Conservation (phyloP, 169 alveolate species). For the Sarcocystis neurona region DNA sequence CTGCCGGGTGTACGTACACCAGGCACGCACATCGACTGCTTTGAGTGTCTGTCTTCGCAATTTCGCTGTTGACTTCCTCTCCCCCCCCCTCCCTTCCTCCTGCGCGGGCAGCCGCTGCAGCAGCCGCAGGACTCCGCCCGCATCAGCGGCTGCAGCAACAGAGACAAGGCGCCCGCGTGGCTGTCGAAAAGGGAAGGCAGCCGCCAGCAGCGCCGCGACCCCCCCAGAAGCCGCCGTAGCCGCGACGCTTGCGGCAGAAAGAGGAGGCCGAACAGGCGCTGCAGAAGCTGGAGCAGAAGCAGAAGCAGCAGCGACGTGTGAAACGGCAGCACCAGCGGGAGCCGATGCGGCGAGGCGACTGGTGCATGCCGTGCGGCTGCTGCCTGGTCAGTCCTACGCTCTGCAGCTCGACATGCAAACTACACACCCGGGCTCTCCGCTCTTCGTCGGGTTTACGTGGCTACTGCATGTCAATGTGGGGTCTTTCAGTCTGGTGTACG, state of each 20-base stretch:
- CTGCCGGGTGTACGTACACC: neutral
- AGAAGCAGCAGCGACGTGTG: neutral
- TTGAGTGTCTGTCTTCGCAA: neutral
- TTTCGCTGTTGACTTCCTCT: slow-evolving; percentile 1
- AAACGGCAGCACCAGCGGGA: neutral
- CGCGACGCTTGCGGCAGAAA: neutral
- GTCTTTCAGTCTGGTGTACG: slow-evolving; percentile 45
- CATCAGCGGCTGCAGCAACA: neutral
- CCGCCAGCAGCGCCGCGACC: neutral
- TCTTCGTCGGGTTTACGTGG: slow-evolving; percentile 37
- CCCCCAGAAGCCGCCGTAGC: neutral
- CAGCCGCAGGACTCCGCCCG: neutral
- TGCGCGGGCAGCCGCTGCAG: neutral
- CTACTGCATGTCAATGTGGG: slow-evolving; percentile 50
- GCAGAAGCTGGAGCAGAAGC: neutral
- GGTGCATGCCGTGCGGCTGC: slow-evolving; percentile 42
- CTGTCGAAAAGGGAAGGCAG: neutral
- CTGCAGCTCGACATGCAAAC: slow-evolving; percentile 20
- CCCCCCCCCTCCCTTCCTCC: neutral
- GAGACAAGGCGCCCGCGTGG: neutral
- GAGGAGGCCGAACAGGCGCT: neutral
- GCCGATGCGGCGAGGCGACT: neutral
- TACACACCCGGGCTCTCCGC: slow-evolving; percentile 51
- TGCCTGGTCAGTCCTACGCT: slow-evolving; percentile 50
- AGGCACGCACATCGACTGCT: neutral